Evolutionary conservation across 140 eudicot species (phyloP), one percentile per base, ranked within the genome.

Genomic region (Bidens hawaiensis): DNA sequence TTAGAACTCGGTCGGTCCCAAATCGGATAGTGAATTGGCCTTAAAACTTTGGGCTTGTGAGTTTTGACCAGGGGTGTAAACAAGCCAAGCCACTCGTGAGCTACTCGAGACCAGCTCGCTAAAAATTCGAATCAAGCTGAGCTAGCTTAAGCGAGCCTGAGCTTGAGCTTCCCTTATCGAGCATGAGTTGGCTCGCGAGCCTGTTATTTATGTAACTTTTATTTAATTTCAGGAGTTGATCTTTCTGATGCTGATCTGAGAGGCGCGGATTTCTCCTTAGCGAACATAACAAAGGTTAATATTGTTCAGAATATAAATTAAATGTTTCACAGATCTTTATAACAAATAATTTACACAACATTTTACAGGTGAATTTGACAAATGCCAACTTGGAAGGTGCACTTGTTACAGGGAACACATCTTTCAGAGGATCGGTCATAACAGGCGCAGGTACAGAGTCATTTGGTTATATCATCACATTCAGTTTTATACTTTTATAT

Each of bases 311-410:
- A 10, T 8, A n/a, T n/a, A n/a, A 2, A 21, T 40, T 14, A 14
- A 14, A 25, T 59, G 1, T 51, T 60, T 69, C 40, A 14, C 17
- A 17, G 19, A 30, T 43, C 45, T 19, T 56, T 47, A 47, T 36
- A 6, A 54, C 13, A 57, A 25, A 28, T 15, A 48, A 42, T 30
- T 50, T 36, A 59, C 56, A 18, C 6, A 1, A 3, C 4, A 6
- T 71, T 18, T 19, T 53, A 73, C 70, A 90, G 97, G 96, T 57
- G 62, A 91, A 93, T 74, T 67, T 93, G 79, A 83, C 78, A 53
- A 88, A 88, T 67, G 99, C 99, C 54, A 93, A 87, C 85, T 78
- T 93, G 70, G 99, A 93, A 88, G 99, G 99, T 27, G 99, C 99
- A 69, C 82, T 79, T 58, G 76, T 78, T 31, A 93, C 99, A 0